Percentiles rank a stretch among this genome's conserved stretches.
Evolutionary conservation across 192 early-diverging fungal genomes (phyloP).

Genomic region (Borealophlyctis nickersoniae): DNA sequence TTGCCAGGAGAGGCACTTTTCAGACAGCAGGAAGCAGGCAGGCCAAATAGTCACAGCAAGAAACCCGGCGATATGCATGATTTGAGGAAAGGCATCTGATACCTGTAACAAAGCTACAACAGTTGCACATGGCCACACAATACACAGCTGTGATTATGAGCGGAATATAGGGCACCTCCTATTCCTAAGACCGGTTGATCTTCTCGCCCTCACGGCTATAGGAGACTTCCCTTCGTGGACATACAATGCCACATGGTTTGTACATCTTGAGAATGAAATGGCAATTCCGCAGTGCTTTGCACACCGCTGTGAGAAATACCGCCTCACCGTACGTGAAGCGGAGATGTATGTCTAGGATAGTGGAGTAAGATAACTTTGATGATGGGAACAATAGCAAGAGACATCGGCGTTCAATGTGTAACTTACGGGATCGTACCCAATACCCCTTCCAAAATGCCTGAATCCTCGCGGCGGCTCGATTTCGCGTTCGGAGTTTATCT

Average conservation of each 20-base stretch:
- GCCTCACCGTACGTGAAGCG: conserved; percentile 59
- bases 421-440: conserved; percentile 56
- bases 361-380: background rate
- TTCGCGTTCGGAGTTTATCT: conserved; percentile 52
- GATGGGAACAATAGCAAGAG: background rate
- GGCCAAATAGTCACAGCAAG: too few relatives aligned
- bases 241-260: conserved; percentile 49
- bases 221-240: too few relatives aligned
- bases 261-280: conserved; percentile 64
- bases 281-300: conserved; percentile 45
- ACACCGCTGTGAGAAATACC: conserved; percentile 56
- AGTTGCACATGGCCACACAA: too few relatives aligned
- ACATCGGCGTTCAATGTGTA: background rate
- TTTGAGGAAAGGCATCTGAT: too few relatives aligned
- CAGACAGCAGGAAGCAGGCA: too few relatives aligned
- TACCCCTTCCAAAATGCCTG: conserved; percentile 59
- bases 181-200: too few relatives aligned
- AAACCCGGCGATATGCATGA: too few relatives aligned
- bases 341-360: conserved; percentile 42
- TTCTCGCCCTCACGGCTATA: too few relatives aligned
- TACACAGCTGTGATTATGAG: too few relatives aligned
- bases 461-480: conserved; percentile 50
- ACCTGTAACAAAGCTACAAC: too few relatives aligned
- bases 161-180: too few relatives aligned
- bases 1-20: too few relatives aligned